Base-by-base conservation (phyloP, 768 basidiomycete genomes). In the Lactifluus subvellereus region DNA sequence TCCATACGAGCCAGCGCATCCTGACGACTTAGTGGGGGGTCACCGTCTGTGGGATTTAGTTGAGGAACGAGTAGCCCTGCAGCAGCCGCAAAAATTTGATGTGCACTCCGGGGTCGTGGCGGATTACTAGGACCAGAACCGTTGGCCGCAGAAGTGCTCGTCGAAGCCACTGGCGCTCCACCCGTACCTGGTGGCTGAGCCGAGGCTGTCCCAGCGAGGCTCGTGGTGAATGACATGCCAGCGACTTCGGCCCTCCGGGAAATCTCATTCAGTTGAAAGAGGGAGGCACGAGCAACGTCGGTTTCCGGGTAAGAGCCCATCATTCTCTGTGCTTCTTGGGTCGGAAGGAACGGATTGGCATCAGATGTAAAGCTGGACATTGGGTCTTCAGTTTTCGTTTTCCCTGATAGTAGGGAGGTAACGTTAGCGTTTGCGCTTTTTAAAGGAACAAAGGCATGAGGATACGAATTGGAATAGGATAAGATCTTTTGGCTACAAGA, bases 191-290 rank as follows among this genome's bases (percentile, higher is more conserved):
- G 56, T 14, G 54, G 56, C 53, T 66, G 61, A 55, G 66, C 51
- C 37, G 66, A 48, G 49, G 54, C 47, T 47, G 63, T 40, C 40
- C 54, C 51, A 52, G 60, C 53, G 50, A 60, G 54, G 13, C 57
- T 64, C 7, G 64, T 53, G 6, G 37, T 62, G 59, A 75, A 79
- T 20, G 74, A 69, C 76, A 78, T 75, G 10, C 77, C 77, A 32
- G 77, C 76, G 62, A 69, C 71, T 68, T 80, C 79, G 4, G 83
- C 86, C 32, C 86, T 80, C 57, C 86, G 76, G 49, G 87, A 87
- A 66, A 88, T 81, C 70, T 90, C 89, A 73, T 85, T 89, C 84
- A 91, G 87, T 72, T 89, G 88, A 68, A 83, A 78, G 62, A 91
- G 80, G 56, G 84, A 82, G 16, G 85, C 86, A 27, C 84, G 81